Base-by-base conservation (phyloP, 2,329 filamentous ascomycete genomes). In the Elsinoe ampelina region DNA sequence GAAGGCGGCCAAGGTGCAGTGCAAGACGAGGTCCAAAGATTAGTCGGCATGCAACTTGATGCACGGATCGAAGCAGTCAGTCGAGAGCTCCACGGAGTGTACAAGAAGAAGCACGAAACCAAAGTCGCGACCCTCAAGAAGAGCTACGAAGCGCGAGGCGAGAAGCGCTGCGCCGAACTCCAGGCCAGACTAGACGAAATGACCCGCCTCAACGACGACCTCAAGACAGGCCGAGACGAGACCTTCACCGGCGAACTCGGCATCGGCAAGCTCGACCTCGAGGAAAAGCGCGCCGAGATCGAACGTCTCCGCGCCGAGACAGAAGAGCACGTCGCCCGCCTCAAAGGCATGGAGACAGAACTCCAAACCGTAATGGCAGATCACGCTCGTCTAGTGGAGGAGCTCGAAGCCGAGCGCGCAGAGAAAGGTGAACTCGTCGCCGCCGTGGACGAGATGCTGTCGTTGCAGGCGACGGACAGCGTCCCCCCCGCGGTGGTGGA, bases 51-150 rank as follows among this genome's bases (percentile, higher is more conserved):
- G 38, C 89, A 95, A 61, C 86, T 95, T 51, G 91, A 96, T 19
- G 89, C 95, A 71, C 89, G 91, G 62, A 90, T 97, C 39, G 91
- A 92, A 47, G 72, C 74, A 15, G 72, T 78, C 10, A 74, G 72
- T n/a, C 82, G 89, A 30, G 93, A 98, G 68, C 79, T 98, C 39
- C 93, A 98, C 69, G 80, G 85, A 0, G 79, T 95, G 10, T 98
- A 98, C 80, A 97, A 96, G 75, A 84, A 86, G 68, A 98, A 98
- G 74, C 93, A 98, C 70, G 92, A 97, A 75, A 89, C 85, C 61
- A 98, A 98, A 75, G 92, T 97, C 43, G 82, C 88, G 1, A 92
- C 91, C 3, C 78, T 98, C 62, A 97, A 85, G 68, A 82, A 84
- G 64, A 82, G 79, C 66, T 85, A 97, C 73, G 89, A 96, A 70